A percentile compares a stretch with the other conserved stretches of the same genome.
Evolutionary conservation across 345 rosid genomes (phyloP).

Genomic region (Euphorbia tirucalli): DNA sequence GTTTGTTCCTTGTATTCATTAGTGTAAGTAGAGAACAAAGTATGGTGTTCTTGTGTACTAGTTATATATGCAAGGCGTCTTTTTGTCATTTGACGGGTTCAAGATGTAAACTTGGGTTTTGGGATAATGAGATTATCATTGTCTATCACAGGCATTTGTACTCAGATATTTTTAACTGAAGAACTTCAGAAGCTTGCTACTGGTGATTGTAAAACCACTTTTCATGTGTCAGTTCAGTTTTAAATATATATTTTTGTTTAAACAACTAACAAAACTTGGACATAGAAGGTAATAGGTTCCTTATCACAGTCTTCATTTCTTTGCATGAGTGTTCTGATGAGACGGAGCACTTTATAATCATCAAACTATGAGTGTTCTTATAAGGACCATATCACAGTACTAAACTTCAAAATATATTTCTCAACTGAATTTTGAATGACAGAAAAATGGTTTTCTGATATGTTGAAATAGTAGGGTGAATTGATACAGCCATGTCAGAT

Average conservation of each 20-base stretch:
- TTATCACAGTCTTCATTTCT: not conserved
- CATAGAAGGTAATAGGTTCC: not conserved
- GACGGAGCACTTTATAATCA: not conserved
- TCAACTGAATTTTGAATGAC: not conserved
- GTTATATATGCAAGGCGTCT: not conserved
- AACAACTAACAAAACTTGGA: not conserved
- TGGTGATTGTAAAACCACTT: not conserved
- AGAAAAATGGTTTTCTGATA: not conserved
- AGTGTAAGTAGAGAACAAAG: not conserved
- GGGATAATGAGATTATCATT: not conserved
- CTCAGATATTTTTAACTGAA: constrained; percentile 3
- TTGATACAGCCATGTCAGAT: not conserved
- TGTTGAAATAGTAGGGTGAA: not conserved
- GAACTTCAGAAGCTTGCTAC: not conserved
- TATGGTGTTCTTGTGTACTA: not conserved
- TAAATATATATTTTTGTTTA: not conserved
- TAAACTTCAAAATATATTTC: not conserved
- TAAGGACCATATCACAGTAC: not conserved
- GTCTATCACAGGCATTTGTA: not conserved
- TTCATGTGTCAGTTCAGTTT: constrained; percentile 8
- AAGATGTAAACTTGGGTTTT: not conserved
- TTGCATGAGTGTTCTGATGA: not conserved
- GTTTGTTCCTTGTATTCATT: constrained; percentile 28
- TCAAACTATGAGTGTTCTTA: not conserved
- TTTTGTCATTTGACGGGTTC: not conserved